phyloP scores from a whole-genome alignment of 1,284 basidiomycete species.

The Rhodotorula mucilaginosa region DNA sequence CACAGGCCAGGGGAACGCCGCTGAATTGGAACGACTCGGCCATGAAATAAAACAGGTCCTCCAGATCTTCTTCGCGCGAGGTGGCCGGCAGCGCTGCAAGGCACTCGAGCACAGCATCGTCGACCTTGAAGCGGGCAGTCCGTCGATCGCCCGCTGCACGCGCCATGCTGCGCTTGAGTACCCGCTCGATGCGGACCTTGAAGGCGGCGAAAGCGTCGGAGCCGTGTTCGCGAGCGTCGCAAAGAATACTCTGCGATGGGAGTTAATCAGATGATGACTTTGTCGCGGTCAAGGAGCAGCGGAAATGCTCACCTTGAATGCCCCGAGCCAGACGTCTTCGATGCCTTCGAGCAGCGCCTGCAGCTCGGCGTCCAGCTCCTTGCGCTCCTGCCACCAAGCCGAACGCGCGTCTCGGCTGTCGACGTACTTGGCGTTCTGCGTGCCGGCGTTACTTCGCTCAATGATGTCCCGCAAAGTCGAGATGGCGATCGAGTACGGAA shows the following conservation, averaged over 20 bases:
- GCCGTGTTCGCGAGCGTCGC: slow-evolving; percentile 54
- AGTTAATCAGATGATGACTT: slow-evolving; percentile 42
- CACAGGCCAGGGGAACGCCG: slow-evolving; percentile 80
- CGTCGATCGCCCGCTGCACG: slow-evolving; percentile 60
- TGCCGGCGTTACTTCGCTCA: slow-evolving; percentile 68
- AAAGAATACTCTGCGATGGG: slow-evolving; percentile 57
- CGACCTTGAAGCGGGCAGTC: slow-evolving; percentile 56
- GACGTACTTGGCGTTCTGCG: slow-evolving; percentile 70
- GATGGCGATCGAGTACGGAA: slow-evolving; percentile 73
- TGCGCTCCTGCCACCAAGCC: slow-evolving; percentile 82
- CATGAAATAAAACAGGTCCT: slow-evolving; percentile 91
- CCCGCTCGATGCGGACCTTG: slow-evolving; percentile 64
- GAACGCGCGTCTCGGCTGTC: slow-evolving; percentile 52
- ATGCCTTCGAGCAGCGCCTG: slow-evolving; percentile 74
- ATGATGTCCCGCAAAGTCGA: slow-evolving; percentile 77
- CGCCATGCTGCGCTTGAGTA: slow-evolving; percentile 66
- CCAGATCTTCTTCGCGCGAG: slow-evolving; percentile 87
- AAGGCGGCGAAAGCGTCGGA: slow-evolving; percentile 52
- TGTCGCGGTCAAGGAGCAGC: slow-evolving; percentile 2
- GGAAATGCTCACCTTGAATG: slow-evolving; percentile 74
- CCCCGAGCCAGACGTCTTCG: slow-evolving; percentile 95
- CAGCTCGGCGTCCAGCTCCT: slow-evolving; percentile 72
- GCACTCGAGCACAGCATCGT: slow-evolving; percentile 74
- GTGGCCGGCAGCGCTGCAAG: slow-evolving; percentile 77
- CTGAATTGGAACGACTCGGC: slow-evolving; percentile 91